These are phyloP conservation scores for Lactarius psammicola DNA, from an alignment of 768 basidiomycete genomes.

Conservation along the genomic window DNA sequence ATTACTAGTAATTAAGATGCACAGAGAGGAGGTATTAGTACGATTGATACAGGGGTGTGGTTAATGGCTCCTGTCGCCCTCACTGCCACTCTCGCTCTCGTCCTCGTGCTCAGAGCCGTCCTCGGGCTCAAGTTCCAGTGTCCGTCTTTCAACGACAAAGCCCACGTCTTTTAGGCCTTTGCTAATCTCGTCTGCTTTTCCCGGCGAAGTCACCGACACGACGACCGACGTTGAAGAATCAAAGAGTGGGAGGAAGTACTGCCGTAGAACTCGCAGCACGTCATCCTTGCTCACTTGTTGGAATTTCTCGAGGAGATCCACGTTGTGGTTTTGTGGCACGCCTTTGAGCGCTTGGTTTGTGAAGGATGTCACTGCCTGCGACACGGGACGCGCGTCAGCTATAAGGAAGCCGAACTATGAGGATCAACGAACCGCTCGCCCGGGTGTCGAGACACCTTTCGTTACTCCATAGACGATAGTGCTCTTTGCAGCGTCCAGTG, in stretches of 20 bases:
- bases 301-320: slow-evolving; percentile 74
- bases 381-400: background rate
- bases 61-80: slow-evolving; percentile 11
- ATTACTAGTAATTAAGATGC: slow-evolving; percentile 16
- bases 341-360: slow-evolving; percentile 89
- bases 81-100: slow-evolving; percentile 38
- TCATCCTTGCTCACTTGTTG: slow-evolving; percentile 79
- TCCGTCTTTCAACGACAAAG: slow-evolving; percentile 73
- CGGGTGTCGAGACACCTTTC: slow-evolving; percentile 76
- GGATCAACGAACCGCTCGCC: slow-evolving; percentile 87
- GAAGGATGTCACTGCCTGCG: slow-evolving; percentile 78
- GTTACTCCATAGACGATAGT: slow-evolving; percentile 85
- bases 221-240: slow-evolving; percentile 70
- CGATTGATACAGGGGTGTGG: background rate
- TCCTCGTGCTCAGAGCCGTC: slow-evolving; percentile 40
- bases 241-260: slow-evolving; percentile 85
- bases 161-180: slow-evolving; percentile 64
- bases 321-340: slow-evolving; percentile 68
- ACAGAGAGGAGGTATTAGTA: background rate
- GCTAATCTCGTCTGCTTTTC: slow-evolving; percentile 70
- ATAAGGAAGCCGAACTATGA: no score
- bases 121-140: slow-evolving; percentile 61
- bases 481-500: slow-evolving; percentile 88
- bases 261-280: slow-evolving; percentile 63
- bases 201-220: slow-evolving; percentile 79